phyloP scores from a whole-genome alignment of 2,329 filamentous ascomycete genomes.

The Xenoacremonium recifei region DNA sequence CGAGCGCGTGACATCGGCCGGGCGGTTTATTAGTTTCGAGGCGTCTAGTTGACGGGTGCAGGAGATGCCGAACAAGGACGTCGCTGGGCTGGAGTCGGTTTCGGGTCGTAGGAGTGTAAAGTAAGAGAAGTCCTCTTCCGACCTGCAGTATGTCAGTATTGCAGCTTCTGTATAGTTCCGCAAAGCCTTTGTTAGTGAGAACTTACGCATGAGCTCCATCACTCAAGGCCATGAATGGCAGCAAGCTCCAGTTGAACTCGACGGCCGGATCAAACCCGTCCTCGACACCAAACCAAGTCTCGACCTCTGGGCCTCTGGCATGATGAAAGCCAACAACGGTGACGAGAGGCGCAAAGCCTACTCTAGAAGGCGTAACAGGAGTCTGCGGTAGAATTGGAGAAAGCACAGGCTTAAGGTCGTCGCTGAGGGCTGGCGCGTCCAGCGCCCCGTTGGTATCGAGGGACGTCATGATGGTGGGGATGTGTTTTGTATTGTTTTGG shows the following conservation, averaged over 20 bases:
- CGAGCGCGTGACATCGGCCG: conserved; percentile 89
- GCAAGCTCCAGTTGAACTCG: conserved; percentile 84
- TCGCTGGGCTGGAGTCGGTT: conserved; percentile 54
- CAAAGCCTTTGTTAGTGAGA: not conserved
- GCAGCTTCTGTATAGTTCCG: not conserved
- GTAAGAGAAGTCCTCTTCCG: conserved; percentile 96
- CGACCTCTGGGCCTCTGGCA: conserved; percentile 86
- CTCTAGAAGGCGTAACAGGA: conserved; percentile 28
- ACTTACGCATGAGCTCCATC: conserved; percentile 92
- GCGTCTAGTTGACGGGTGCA: conserved; percentile 91
- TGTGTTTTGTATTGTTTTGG: no score
- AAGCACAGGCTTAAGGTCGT: conserved; percentile 28
- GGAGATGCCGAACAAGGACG: conserved; percentile 91
- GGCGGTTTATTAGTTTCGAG: conserved; percentile 70
- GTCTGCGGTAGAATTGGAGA: conserved; percentile 31
- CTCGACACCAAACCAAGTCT: conserved; percentile 79
- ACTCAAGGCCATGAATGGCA: conserved; percentile 95
- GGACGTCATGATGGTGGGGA: conserved; percentile 29
- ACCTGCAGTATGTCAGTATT: conserved; percentile 45
- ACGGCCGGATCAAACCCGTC: conserved; percentile 74
- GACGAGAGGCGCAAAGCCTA: conserved; percentile 65
- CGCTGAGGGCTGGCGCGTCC: conserved; percentile 19
- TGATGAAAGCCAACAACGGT: conserved; percentile 84
- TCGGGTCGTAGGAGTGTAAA: conserved; percentile 80
- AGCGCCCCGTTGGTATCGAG: conserved; percentile 23